phyloP scores from a whole-genome alignment of 495 filamentous ascomycete genomes.

The Tuber umbilicatum region DNA sequence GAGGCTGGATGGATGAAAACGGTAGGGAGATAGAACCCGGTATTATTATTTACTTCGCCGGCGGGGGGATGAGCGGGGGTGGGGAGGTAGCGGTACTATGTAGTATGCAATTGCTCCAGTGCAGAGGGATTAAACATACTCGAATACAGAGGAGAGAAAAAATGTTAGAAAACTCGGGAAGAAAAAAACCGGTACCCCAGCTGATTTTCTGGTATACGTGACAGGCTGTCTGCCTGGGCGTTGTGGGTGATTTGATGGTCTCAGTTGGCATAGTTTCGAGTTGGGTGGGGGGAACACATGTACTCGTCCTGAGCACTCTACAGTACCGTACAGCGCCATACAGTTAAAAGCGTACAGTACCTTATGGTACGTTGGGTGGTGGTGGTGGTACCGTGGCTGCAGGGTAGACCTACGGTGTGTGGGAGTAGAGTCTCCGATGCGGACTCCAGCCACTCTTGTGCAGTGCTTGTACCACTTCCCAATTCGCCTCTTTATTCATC shows the following conservation, averaged over 20 bases:
- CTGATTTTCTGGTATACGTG: slow-evolving; percentile 3
- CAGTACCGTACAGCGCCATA: background rate
- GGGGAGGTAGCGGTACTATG: background rate
- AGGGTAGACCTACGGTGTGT: background rate
- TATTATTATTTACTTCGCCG: background rate
- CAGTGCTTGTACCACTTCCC: background rate
- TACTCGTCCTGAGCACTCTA: background rate
- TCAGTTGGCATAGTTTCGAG: background rate
- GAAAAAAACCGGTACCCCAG: background rate
- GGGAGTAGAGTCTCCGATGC: too few relatives aligned
- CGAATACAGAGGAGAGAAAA: background rate
- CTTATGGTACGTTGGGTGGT: background rate
- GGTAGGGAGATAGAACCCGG: background rate
- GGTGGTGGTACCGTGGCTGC: background rate
- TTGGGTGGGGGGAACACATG: background rate
- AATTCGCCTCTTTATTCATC: background rate
- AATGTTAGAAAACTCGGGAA: background rate
- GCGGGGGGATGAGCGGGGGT: background rate
- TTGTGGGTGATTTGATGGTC: background rate
- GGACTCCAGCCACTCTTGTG: background rate
- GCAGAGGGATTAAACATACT: background rate
- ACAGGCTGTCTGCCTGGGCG: background rate
- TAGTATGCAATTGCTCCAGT: background rate
- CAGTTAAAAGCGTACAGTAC: background rate
- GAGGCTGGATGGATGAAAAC: background rate